Evolutionary conservation across 805 yeast species (phyloP).

Genomic region (Danielia reshetovae): DNA sequence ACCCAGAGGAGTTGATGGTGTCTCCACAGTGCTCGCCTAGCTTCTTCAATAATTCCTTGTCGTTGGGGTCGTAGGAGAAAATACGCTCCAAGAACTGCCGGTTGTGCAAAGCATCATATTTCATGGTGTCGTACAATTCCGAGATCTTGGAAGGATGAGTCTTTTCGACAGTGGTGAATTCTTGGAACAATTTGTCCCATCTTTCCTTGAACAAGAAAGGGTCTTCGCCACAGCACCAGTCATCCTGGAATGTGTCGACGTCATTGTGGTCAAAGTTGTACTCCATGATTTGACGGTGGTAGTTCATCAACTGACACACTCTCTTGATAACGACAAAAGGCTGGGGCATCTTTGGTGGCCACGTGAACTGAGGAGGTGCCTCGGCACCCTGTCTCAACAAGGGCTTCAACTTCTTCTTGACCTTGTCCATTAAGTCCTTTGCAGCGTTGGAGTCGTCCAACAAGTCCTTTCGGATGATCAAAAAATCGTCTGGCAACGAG

Average conservation of each 20-base stretch:
- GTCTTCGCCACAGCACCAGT: slow-evolving; percentile 98
- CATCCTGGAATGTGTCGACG: slow-evolving; percentile 61
- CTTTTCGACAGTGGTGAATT: slow-evolving; percentile 87
- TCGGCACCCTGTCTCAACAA: slow-evolving; percentile 91
- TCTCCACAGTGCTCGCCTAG: slow-evolving; percentile 41
- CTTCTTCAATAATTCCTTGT: slow-evolving; percentile 29
- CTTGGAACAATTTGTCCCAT: slow-evolving; percentile 95
- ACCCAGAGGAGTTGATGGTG: slow-evolving; percentile 45
- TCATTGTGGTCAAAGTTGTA: slow-evolving; percentile 68
- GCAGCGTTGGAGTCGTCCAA: slow-evolving; percentile 98
- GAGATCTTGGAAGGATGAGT: slow-evolving; percentile 97
- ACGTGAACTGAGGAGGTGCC: slow-evolving; percentile 95
- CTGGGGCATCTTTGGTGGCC: slow-evolving; percentile 99
- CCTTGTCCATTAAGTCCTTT: slow-evolving; percentile 95
- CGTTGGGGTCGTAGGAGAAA: slow-evolving; percentile 59
- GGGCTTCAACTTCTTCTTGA: slow-evolving; percentile 93
- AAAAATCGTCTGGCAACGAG: slow-evolving; percentile 65
- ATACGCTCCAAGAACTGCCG: slow-evolving; percentile 81
- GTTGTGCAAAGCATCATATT: slow-evolving; percentile 95
- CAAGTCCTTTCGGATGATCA: slow-evolving; percentile 82
- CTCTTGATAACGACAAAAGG: slow-evolving; percentile 92
- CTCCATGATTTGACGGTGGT: slow-evolving; percentile 79
- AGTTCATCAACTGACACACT: slow-evolving; percentile 93
- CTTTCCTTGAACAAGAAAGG: slow-evolving; percentile 86
- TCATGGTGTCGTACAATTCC: slow-evolving; percentile 97